Evolutionary conservation across 768 basidiomycete genomes (phyloP).

Genomic region (Naganishia antarctica): DNA sequence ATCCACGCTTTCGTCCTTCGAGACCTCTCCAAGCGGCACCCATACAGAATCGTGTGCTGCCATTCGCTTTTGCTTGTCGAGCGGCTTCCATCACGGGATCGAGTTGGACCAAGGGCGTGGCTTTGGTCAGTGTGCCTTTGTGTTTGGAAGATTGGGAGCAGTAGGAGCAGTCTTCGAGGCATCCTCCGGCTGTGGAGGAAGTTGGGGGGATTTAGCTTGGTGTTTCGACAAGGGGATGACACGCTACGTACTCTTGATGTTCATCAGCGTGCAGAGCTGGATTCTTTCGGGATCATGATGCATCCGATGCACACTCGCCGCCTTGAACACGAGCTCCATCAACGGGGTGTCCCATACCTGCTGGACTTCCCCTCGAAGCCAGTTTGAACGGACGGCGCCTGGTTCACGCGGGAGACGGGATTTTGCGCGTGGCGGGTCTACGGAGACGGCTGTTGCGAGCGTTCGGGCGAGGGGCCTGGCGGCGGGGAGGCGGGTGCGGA

Average conservation of each 20-base stretch:
- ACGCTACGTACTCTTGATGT: slow-evolving; percentile 82
- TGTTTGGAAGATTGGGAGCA: slow-evolving; percentile 97
- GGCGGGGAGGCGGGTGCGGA: too few species aligned
- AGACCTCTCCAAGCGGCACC: slow-evolving; percentile 97
- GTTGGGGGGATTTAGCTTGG: not conserved
- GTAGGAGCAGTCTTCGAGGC: slow-evolving; percentile 94
- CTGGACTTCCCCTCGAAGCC: slow-evolving; percentile 76
- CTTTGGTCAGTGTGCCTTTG: slow-evolving; percentile 72
- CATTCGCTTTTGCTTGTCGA: slow-evolving; percentile 87
- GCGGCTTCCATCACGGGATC: slow-evolving; percentile 92
- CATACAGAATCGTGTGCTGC: slow-evolving; percentile 97
- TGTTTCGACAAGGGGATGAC: not conserved
- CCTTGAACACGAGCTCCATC: slow-evolving; percentile 80
- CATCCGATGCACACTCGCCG: slow-evolving; percentile 76
- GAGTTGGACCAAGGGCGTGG: slow-evolving; percentile 76
- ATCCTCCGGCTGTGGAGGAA: slow-evolving; percentile 70
- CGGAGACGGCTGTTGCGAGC: too few species aligned
- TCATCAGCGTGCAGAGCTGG: slow-evolving; percentile 95
- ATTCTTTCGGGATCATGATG: slow-evolving; percentile 84
- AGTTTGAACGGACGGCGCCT: slow-evolving; percentile 50
- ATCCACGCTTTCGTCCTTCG: slow-evolving; percentile 84
- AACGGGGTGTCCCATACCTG: slow-evolving; percentile 77
- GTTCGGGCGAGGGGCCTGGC: too few species aligned
- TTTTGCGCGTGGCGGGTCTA: too few species aligned
- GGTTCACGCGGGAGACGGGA: too few species aligned